Conservation (phyloP, 768 basidiomycete species). For the Psilocybe cubensis region DNA sequence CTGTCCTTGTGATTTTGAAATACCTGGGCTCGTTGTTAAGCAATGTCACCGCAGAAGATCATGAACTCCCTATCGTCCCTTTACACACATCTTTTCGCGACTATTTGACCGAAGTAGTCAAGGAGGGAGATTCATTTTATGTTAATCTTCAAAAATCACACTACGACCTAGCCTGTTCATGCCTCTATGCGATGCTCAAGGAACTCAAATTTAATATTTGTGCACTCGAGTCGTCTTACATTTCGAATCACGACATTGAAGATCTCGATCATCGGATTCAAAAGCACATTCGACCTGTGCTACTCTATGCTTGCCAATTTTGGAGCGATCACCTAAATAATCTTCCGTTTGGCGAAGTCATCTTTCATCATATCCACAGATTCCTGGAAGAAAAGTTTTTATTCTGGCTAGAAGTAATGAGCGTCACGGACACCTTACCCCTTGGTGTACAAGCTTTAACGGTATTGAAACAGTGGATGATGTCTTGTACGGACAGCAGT, state of each 20-base stretch:
- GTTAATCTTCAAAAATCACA: neutral
- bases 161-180: neutral
- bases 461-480: neutral
- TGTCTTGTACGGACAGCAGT: neutral
- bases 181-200: neutral
- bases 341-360: conserved; percentile 9
- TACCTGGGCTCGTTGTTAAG: neutral
- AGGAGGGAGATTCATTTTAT: neutral
- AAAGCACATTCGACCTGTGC: conserved; percentile 26
- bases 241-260: conserved; percentile 16
- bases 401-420: conserved; percentile 44
- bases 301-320: conserved; percentile 39
- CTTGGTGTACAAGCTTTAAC: conserved; percentile 1
- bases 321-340: conserved; percentile 36
- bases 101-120: neutral
- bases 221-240: neutral
- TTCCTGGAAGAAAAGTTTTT: conserved; percentile 25
- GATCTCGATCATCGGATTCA: conserved; percentile 19
- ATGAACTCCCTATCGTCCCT: neutral
- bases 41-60: neutral
- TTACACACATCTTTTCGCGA: neutral
- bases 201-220: conserved; percentile 1
- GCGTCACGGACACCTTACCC: conserved; percentile 10
- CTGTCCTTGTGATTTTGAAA: neutral
- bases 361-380: conserved; percentile 15